These are phyloP conservation scores for Arthroderma uncinatum DNA, from an alignment of 2,329 filamentous ascomycete genomes.

Conservation along the genomic window DNA sequence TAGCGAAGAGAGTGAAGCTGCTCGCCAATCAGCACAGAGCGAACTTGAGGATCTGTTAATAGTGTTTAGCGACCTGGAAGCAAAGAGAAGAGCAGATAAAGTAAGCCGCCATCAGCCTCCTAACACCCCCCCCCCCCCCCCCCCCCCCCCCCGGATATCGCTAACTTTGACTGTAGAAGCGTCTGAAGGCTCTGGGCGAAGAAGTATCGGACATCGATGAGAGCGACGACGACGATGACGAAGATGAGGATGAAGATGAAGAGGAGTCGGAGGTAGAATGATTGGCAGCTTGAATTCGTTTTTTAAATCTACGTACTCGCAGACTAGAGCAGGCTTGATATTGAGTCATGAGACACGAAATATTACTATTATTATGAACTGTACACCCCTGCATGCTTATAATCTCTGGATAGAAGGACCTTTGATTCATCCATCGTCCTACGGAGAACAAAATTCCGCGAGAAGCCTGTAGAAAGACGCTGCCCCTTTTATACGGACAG, in stretches of 20 bases:
- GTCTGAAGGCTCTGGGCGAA: conserved; percentile 55
- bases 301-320: not conserved
- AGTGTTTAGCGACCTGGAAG: conserved; percentile 69
- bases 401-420: not conserved
- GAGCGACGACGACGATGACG: conserved; percentile 45
- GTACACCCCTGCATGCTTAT: not conserved
- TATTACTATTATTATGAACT: conserved; percentile 5
- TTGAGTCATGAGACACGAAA: not conserved
- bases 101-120: conserved; percentile 33
- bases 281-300: not conserved
- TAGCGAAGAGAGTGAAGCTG: conserved; percentile 45
- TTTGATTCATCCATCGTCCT: too few species aligned
- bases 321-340: not conserved
- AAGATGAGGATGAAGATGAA: conserved; percentile 45
- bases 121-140: not conserved
- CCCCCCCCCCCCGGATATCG: not conserved
- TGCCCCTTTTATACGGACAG: too few species aligned
- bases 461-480: too few species aligned
- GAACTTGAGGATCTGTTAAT: conserved; percentile 73
- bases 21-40: conserved; percentile 53
- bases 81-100: conserved; percentile 65
- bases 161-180: conserved; percentile 40
- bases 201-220: conserved; percentile 67
- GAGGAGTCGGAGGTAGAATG: conserved; percentile 29
- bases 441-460: too few species aligned